Evolutionary conservation across 2,329 filamentous ascomycete genomes (phyloP).

Genomic region (Pseudogymnoascus sp.): DNA sequence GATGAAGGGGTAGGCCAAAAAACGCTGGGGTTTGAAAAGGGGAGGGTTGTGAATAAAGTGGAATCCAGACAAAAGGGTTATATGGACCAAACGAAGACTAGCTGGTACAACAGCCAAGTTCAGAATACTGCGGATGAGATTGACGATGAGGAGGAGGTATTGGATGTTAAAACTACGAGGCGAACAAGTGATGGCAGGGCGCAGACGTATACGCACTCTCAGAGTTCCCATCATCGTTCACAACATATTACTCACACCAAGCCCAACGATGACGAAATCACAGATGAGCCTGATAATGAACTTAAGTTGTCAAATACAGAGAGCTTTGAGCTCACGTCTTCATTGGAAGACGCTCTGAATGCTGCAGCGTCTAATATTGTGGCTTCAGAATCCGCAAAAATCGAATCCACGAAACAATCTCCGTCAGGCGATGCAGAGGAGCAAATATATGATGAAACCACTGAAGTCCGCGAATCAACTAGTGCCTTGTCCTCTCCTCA

Average conservation of each 20-base stretch:
- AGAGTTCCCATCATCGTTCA: background rate
- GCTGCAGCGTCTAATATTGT: constrained; percentile 9
- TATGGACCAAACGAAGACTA: constrained; percentile 68
- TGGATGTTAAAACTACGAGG: background rate
- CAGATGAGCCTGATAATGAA: background rate
- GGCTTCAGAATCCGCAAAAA: background rate
- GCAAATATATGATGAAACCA: constrained; percentile 7
- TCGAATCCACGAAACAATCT: background rate
- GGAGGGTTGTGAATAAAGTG: constrained; percentile 57
- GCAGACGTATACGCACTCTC: background rate
- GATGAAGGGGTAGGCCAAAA: constrained; percentile 80
- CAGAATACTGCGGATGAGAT: constrained; percentile 34
- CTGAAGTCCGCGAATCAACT: background rate
- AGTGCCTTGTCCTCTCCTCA: background rate
- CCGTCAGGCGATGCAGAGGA: background rate
- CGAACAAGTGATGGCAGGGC: constrained; percentile 8
- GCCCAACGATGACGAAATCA: background rate
- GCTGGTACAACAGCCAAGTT: constrained; percentile 74
- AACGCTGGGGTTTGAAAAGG: constrained; percentile 54
- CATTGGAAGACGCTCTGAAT: constrained; percentile 26
- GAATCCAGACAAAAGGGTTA: constrained; percentile 58
- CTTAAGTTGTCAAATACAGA: constrained; percentile 4
- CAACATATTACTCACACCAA: background rate
- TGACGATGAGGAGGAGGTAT: constrained; percentile 32
- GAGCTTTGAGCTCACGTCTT: constrained; percentile 26